Evolutionary conservation across 1,139 yeast species (phyloP).

Genomic region (Zygoascus meyerae): DNA sequence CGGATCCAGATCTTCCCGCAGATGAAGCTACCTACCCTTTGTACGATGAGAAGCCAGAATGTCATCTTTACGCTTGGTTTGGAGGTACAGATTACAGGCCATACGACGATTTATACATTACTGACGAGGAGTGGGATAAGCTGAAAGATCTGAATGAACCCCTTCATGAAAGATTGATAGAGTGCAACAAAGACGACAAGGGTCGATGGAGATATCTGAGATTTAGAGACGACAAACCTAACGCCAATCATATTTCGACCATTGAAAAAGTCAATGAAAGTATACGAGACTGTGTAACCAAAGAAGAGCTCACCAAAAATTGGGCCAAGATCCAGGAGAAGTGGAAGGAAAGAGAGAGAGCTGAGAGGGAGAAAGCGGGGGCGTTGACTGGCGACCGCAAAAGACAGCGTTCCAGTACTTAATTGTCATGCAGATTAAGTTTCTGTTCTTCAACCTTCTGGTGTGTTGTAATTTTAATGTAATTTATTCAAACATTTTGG

Average conservation of each 20-base stretch:
- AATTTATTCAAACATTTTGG: not conserved
- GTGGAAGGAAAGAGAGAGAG: slow-evolving; percentile 45
- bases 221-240: slow-evolving; percentile 86
- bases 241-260: slow-evolving; percentile 77
- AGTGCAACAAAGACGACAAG: slow-evolving; percentile 58
- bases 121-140: slow-evolving; percentile 76
- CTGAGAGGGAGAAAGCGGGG: slow-evolving; percentile 2
- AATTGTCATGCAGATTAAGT: not conserved
- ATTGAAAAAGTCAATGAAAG: slow-evolving; percentile 78
- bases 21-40: slow-evolving; percentile 54
- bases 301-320: slow-evolving; percentile 60
- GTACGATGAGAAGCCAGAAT: slow-evolving; percentile 72
- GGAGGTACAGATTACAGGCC: slow-evolving; percentile 64
- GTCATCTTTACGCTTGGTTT: slow-evolving; percentile 69
- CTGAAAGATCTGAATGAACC: slow-evolving; percentile 70
- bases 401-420: not conserved
- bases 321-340: slow-evolving; percentile 41
- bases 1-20: slow-evolving; percentile 65
- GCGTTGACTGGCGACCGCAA: slow-evolving; percentile 3
- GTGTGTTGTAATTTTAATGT: not conserved
- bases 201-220: slow-evolving; percentile 80
- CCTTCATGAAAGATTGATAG: slow-evolving; percentile 84
- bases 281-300: slow-evolving; percentile 78
- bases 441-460: not conserved
- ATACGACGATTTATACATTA: slow-evolving; percentile 57